Conservation (phyloP, 805 yeast genomes). For the Scheffersomyces coipomensis region DNA sequence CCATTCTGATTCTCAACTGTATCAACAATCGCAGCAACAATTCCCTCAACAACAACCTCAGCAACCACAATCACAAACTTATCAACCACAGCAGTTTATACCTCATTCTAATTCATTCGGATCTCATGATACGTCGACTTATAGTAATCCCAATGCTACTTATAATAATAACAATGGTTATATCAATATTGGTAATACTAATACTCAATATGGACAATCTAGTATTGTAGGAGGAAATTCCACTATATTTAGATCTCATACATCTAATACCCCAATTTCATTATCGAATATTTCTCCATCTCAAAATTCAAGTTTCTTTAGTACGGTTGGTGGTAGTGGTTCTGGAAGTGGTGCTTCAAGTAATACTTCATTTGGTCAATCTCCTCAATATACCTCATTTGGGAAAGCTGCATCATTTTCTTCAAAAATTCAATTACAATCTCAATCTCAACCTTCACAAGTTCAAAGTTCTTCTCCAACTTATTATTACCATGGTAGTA, state of each 20-base stretch:
- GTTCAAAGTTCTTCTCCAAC: slow-evolving; percentile 12
- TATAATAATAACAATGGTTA: too few species aligned
- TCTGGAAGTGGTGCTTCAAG: background rate
- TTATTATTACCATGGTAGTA: slow-evolving; percentile 6
- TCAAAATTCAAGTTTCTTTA: slow-evolving; percentile 3
- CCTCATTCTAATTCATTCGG: background rate
- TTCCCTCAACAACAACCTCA: background rate
- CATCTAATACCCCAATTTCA: background rate
- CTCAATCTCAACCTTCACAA: slow-evolving; percentile 3
- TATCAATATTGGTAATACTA: too few species aligned
- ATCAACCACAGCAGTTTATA: background rate
- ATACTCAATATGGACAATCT: too few species aligned
- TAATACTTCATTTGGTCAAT: slow-evolving; percentile 5
- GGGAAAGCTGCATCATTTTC: slow-evolving; percentile 7
- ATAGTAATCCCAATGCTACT: too few species aligned
- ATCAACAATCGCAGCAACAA: background rate
- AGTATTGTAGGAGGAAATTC: background rate
- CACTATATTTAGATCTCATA: background rate
- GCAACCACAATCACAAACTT: background rate
- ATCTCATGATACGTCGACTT: background rate
- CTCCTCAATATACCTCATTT: slow-evolving; percentile 6
- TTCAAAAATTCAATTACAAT: slow-evolving; percentile 8
- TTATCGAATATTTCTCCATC: slow-evolving; percentile 5
- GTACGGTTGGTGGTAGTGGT: too few species aligned
- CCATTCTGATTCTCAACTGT: background rate